Evolutionary conservation across 2,329 filamentous ascomycete genomes (phyloP), one percentile per base, ranked within the genome.

Genomic region (Harringtonia lauricola): DNA sequence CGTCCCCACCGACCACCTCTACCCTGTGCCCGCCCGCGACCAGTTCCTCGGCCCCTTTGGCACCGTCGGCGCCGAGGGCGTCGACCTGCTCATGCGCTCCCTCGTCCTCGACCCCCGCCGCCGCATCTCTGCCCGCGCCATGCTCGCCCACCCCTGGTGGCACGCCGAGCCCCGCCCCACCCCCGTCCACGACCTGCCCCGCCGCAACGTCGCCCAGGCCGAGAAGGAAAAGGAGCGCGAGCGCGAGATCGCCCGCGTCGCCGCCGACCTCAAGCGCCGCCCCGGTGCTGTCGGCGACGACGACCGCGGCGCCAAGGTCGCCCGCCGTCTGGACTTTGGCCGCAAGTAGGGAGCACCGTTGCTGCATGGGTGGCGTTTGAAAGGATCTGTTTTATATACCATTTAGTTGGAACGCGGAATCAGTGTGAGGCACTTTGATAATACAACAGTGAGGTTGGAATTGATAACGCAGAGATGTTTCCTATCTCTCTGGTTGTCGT

Each of bases 81-180:
- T 94, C 26, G 89, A 96, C 59, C 66, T 98, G 47, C 70, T 98
- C 41, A 86, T 92, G 71, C 79, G 77, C 52, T 94, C 94, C 64
- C 71, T 95, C 48, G 73, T 76, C 13, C 74, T 96, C 49, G 87
- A 98, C 63, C 92, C 92, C n/a, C 76, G 79, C 57, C 87, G 83
- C 62, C 74, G 92, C 46, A 81, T 86, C 54, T 86, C 81, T 0
- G 86, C 89, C 0, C 70, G 75, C 30, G 76, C 85, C 49, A 82
- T 92, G 59, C 71, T 98, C 44, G 71, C 80, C 59, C 89, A 96
- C 60, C 67, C 73, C 39, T 98, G 86, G 81, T 98, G 90, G 87
- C 76, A 76, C 34, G 76, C 75, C 21, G 83, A 92, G 30, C 92
- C 92, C 1, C 78, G 79, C 52, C 90, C 92, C 3, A 94, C 87